These are phyloP conservation scores for Narthecium ossifragum DNA, from an alignment of 106 monocot genomes.

Conservation along the genomic window DNA sequence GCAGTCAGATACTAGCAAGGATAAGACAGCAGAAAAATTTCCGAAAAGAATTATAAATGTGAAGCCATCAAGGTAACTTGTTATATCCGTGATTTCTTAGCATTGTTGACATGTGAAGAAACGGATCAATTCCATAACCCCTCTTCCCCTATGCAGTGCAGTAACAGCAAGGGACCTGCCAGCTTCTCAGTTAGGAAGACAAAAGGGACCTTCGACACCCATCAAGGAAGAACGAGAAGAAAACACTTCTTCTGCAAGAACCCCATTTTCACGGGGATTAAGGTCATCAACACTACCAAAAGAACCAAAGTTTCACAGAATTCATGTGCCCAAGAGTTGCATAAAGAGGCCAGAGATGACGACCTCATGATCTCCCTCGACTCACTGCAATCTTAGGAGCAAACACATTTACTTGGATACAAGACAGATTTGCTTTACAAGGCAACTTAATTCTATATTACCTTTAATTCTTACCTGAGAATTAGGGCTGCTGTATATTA, in stretches of 20 bases:
- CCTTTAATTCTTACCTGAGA: too few relatives aligned
- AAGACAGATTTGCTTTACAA: too few relatives aligned
- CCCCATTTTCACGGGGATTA: conserved; percentile 4
- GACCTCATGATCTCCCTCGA: too few relatives aligned
- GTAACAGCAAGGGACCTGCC: neutral
- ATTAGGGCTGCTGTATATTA: too few relatives aligned
- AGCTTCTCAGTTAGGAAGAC: too few relatives aligned
- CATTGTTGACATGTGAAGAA: neutral
- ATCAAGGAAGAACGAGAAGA: too few relatives aligned
- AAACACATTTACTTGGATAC: too few relatives aligned
- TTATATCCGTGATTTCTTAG: neutral
- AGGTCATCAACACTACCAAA: conserved; percentile 22
- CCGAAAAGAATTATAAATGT: conserved; percentile 1
- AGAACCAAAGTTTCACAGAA: conserved; percentile 26
- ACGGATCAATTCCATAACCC: neutral
- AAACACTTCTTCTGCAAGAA: neutral
- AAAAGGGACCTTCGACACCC: too few relatives aligned
- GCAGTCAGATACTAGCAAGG: neutral
- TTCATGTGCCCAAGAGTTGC: conserved; percentile 35
- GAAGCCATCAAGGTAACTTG: neutral
- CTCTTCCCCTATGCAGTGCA: neutral
- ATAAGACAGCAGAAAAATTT: neutral
- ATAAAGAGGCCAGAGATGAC: conserved; percentile 27
- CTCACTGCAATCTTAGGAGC: too few relatives aligned
- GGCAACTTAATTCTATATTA: too few relatives aligned